A percentile compares a stretch with the other conserved stretches of the same genome.
phyloP scores from a whole-genome alignment of 1,284 basidiomycete species.

The Paramarasmius palmivorus region DNA sequence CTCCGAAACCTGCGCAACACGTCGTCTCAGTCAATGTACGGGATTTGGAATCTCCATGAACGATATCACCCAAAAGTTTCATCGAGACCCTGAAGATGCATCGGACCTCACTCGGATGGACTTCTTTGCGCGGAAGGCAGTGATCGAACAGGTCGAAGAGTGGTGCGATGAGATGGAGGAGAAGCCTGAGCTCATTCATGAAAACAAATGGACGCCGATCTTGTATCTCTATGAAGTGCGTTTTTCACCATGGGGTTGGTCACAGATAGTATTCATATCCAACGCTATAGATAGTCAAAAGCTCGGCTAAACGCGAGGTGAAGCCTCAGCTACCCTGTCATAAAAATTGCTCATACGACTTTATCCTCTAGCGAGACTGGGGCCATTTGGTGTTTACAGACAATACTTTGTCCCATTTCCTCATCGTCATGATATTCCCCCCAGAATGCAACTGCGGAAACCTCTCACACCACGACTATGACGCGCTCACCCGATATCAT shows the following conservation, averaged over 20 bases:
- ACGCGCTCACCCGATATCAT: slow-evolving; percentile 29
- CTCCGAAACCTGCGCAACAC: slow-evolving; percentile 31
- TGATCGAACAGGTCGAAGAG: slow-evolving; percentile 24
- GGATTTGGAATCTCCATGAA: slow-evolving; percentile 25
- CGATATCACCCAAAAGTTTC: slow-evolving; percentile 27
- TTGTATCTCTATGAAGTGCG: slow-evolving; percentile 27
- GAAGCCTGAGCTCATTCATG: slow-evolving; percentile 1
- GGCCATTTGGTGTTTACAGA: slow-evolving; percentile 33
- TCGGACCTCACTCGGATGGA: slow-evolving; percentile 25
- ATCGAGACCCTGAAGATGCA: slow-evolving; percentile 18
- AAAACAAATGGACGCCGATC: slow-evolving; percentile 24
- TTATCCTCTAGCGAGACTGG: slow-evolving; percentile 28
- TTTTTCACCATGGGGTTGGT: neutral
- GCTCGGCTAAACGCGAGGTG: slow-evolving; percentile 23
- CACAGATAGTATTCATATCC: neutral
- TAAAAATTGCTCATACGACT: neutral
- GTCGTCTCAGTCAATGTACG: slow-evolving; percentile 26
- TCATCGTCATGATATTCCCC: slow-evolving; percentile 31
- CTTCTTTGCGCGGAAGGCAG: slow-evolving; percentile 25
- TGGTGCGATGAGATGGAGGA: slow-evolving; percentile 17
- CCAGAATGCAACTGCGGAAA: slow-evolving; percentile 27
- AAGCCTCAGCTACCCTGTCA: slow-evolving; percentile 3
- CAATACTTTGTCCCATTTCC: slow-evolving; percentile 24
- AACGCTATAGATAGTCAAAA: slow-evolving; percentile 22
- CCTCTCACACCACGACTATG: slow-evolving; percentile 32